Base-by-base conservation (phyloP, 2,329 filamentous ascomycete genomes). In the Cladorrhinum sp. region DNA sequence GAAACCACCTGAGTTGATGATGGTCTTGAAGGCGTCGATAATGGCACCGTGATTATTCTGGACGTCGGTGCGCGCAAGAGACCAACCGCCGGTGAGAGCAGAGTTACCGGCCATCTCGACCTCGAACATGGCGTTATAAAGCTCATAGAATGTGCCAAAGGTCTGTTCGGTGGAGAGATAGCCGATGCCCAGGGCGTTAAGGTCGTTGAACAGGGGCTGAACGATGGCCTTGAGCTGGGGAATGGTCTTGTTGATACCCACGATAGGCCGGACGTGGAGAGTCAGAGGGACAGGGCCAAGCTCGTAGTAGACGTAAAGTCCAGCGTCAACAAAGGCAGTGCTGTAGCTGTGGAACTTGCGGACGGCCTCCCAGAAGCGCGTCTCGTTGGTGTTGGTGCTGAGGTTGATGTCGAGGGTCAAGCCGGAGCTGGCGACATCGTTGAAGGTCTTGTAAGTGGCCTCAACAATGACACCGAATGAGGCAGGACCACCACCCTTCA, bases 381-480 rank as follows among this genome's bases (percentile, higher is more conserved):
- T 72, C 22, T 77, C 71, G 45, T 76, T 69, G 20, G 67, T 70
- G 51, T 75, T 75, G 20, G 70, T 69, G 1, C 71, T 69, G 7
- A 68, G 66, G 63, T 75, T 77, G 67, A 78, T 74, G 58, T 72
- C 72, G 54, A 78, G 63, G 10, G 76, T 60, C 65, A 78, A 73
- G 6, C 79, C 82, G 0, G 78, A 72, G 0, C 73, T 73, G 0
- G 71, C 71, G 69, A 65, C 72, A 51, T 82, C 81, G 0, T 75
- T 71, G 66, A 83, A 78, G 0, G 80, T 79, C 68, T 82, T 84
- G 61, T 80, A 83, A 63, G 32, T 80, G 74, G 61, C 77, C 7
- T 72, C 69, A 5, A 82, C 70, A 6, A 85, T 78, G 6, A 85
- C 74, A 2, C 75, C 83, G 61, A 79, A 85, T 2, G 76, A 80